Evolutionary conservation across 2,329 filamentous ascomycete genomes (phyloP).

Genomic region (Emmonsiellopsis sp.): DNA sequence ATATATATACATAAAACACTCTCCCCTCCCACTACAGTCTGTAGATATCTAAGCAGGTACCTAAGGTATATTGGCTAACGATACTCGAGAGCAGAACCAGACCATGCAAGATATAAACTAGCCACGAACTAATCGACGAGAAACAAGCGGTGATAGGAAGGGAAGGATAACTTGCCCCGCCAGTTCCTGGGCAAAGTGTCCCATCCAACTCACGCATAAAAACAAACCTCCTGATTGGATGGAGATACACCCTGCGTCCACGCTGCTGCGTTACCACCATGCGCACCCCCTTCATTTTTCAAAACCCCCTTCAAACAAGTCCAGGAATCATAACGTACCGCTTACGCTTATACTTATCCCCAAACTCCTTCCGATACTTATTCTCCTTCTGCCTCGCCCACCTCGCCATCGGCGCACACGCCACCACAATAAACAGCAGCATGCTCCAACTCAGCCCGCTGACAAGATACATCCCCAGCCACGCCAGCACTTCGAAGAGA

Average conservation of each 20-base stretch:
- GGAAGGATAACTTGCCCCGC: too few relatives aligned
- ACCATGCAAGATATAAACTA: too few relatives aligned
- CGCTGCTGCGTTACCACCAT: background rate
- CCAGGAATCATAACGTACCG: conserved; percentile 72
- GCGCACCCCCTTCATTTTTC: background rate
- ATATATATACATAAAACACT: too few relatives aligned
- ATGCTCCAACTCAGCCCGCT: conserved; percentile 68
- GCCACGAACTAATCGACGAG: too few relatives aligned
- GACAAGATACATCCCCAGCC: conserved; percentile 72
- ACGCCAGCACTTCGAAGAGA: conserved; percentile 81
- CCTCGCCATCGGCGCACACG: conserved; percentile 66
- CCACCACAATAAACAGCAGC: conserved; percentile 64
- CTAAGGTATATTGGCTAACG: too few relatives aligned
- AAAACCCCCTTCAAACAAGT: conserved; percentile 46
- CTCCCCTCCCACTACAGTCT: too few relatives aligned
- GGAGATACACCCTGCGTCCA: background rate
- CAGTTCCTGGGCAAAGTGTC: too few relatives aligned
- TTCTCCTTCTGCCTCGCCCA: conserved; percentile 93
- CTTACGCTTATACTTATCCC: conserved; percentile 94
- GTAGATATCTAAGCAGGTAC: too few relatives aligned
- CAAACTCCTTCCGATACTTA: conserved; percentile 82
- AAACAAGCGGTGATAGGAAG: too few relatives aligned
- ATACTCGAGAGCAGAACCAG: too few relatives aligned
- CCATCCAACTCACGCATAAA: too few relatives aligned
- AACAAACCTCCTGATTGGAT: too few relatives aligned